A percentile compares a stretch with the other conserved stretches of the same genome.
phyloP scores from a whole-genome alignment of 2,329 filamentous ascomycete genomes.

The Ophiostoma triangulosporum region DNA sequence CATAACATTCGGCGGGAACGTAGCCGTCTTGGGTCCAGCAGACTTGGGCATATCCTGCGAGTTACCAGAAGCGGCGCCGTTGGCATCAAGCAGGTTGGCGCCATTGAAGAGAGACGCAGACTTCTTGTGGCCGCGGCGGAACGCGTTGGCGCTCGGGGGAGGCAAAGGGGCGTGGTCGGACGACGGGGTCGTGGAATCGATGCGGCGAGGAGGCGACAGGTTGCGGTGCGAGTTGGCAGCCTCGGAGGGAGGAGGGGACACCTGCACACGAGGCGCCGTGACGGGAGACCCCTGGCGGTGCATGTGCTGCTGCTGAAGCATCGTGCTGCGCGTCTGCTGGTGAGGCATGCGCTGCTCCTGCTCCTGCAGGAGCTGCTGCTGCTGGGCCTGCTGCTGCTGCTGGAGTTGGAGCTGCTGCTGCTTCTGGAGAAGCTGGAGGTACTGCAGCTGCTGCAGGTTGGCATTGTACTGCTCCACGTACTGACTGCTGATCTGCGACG shows the following conservation, averaged over 20 bases:
- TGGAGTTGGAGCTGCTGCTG: slow-evolving; percentile 24
- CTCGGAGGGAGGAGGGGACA: slow-evolving; percentile 63
- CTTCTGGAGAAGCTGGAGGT: slow-evolving; percentile 20
- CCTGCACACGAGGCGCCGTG: slow-evolving; percentile 59
- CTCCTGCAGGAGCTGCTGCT: slow-evolving; percentile 31
- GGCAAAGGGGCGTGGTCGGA: slow-evolving; percentile 53
- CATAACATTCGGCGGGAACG: slow-evolving; percentile 66
- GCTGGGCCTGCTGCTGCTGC: slow-evolving; percentile 22
- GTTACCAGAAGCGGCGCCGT: slow-evolving; percentile 34
- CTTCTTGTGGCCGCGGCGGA: slow-evolving; percentile 92
- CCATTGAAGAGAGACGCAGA: slow-evolving; percentile 50
- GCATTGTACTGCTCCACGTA: slow-evolving; percentile 31
- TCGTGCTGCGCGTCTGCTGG: slow-evolving; percentile 18
- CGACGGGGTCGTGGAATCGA: slow-evolving; percentile 45
- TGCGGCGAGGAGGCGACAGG: slow-evolving; percentile 53
- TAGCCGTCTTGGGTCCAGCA: slow-evolving; percentile 62
- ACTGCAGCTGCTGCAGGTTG: slow-evolving; percentile 22
- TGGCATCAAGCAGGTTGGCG: slow-evolving; percentile 29
- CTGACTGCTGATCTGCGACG: slow-evolving; percentile 26
- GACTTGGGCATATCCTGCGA: slow-evolving; percentile 39
- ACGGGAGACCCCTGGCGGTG: slow-evolving; percentile 38
- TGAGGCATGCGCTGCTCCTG: slow-evolving; percentile 21
- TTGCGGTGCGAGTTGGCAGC: slow-evolving; percentile 41
- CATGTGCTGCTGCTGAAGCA: slow-evolving; percentile 20
- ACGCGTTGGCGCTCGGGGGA: slow-evolving; percentile 78